A percentile compares a stretch with the other conserved stretches of the same genome.
phyloP scores from a whole-genome alignment of 192 early-diverging fungal genomes.

The Ambispora gerdemannii region DNA sequence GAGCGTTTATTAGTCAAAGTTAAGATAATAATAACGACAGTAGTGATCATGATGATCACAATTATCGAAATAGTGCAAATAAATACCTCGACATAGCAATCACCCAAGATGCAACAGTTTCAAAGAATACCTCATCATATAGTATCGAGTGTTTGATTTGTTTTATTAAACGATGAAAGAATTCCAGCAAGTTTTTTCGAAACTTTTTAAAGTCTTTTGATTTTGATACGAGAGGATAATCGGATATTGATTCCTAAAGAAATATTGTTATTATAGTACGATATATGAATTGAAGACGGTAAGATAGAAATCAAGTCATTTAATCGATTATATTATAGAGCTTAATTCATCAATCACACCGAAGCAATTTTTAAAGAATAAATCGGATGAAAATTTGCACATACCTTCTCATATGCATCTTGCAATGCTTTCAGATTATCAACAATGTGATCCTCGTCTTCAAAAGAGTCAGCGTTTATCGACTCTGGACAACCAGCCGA shows the following conservation, averaged over 20 bases:
- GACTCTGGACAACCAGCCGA: slow-evolving; percentile 54
- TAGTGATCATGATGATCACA: too few relatives aligned
- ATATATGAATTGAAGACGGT: neutral
- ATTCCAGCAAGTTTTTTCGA: slow-evolving; percentile 63
- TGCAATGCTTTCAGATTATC: slow-evolving; percentile 59
- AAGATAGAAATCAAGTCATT: too few relatives aligned
- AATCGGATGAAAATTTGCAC: neutral
- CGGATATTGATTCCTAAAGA: slow-evolving; percentile 43
- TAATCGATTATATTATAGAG: too few relatives aligned
- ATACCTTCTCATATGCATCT: slow-evolving; percentile 56
- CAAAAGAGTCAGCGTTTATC: slow-evolving; percentile 42
- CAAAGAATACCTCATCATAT: slow-evolving; percentile 60
- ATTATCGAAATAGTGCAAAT: neutral
- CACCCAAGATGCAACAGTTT: slow-evolving; percentile 63
- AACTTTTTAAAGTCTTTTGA: slow-evolving; percentile 63
- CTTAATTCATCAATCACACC: too few relatives aligned
- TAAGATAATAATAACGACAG: too few relatives aligned
- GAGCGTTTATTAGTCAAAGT: neutral
- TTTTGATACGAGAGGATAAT: slow-evolving; percentile 80
- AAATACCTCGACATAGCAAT: slow-evolving; percentile 60
- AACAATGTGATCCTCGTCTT: slow-evolving; percentile 57
- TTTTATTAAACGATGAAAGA: slow-evolving; percentile 56
- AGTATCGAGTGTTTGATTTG: slow-evolving; percentile 59
- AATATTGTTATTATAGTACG: neutral
- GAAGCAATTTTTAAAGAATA: neutral